Evolutionary conservation across 2,329 filamentous ascomycete species (phyloP).

Genomic region (Neoscytalidium dimidiatum): DNA sequence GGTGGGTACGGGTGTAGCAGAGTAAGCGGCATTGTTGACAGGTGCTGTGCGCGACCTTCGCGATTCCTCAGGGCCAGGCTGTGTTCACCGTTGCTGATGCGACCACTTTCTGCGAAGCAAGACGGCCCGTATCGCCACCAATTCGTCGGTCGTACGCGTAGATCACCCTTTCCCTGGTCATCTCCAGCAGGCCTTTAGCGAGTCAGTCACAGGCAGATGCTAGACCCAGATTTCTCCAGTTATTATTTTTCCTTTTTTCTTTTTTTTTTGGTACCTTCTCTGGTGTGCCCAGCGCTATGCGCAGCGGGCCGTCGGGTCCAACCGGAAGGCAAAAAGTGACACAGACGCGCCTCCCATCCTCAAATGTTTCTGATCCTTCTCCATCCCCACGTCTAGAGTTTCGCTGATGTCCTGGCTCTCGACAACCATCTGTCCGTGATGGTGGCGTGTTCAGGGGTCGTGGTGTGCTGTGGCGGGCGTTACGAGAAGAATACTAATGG

Average conservation of each 20-base stretch:
- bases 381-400: neutral
- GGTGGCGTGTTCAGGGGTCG: neutral
- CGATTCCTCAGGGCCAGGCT: neutral
- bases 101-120: neutral
- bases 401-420: neutral
- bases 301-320: conserved; percentile 1
- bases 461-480: neutral
- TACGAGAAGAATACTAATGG: neutral
- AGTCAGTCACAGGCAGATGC: neutral
- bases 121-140: neutral
- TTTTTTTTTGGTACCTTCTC: neutral
- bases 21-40: neutral
- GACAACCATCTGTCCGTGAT: neutral
- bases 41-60: neutral
- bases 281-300: neutral
- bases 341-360: neutral
- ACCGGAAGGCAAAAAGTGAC: neutral
- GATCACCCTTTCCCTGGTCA: neutral
- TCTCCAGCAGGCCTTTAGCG: neutral
- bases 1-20: neutral
- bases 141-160: neutral
- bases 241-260: neutral
- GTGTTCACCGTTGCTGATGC: neutral
- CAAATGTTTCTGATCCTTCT: neutral
- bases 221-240: neutral